Base-by-base conservation (phyloP, 768 basidiomycete species). In the Tricholoma terreum region DNA sequence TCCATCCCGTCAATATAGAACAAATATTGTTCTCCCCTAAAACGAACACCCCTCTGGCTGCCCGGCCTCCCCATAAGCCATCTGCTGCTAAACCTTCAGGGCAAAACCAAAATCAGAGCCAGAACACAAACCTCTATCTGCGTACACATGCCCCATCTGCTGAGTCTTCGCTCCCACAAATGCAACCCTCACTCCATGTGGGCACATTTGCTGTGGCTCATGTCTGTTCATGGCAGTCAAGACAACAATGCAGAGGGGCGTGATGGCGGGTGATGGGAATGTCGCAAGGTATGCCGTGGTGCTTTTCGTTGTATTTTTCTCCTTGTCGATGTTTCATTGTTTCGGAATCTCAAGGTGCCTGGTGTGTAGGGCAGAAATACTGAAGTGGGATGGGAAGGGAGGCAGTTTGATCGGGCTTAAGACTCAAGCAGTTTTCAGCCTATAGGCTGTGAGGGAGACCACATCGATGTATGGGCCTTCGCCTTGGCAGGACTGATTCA, bases 131-230 rank as follows among this genome's bases (percentile, higher is more conserved):
- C 73, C 69, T 0, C 76, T 89, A 15, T 78, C 85, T 0, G 71
- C 77, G n/a, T 91, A 90, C 67, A 82, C 80, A 0, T 91, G 90
- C 65, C 90, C 90, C 9, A 87, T 92, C 58, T 92, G 90, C 66
- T 90, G n/a, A n/a, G n/a, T 90, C 75, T 84, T 77, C 38, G 80
- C 87, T 0, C 89, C 89, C 0, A 83, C 83, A 0, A 84, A 89
- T 58, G 87, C 90, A 4, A 87, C 89, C 1, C 67, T 92, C 46
- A 91, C 89, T 0, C 88, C 87, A 0, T 92, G 90, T 61, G 90
- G 90, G 0, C 90, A 92, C 61, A 78, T 92, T 36, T 84, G 85
- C 59, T 92, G 90, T 61, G 90, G 89, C 1, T 73, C 79, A 4
- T 92, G 90, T 69, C 78, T 92, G 4, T 91, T 90, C 59, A 83